A percentile compares a stretch with the other conserved stretches of the same genome.
phyloP scores from a whole-genome alignment of 1,284 basidiomycete species.

The Sanghuangporus sanghuang region DNA sequence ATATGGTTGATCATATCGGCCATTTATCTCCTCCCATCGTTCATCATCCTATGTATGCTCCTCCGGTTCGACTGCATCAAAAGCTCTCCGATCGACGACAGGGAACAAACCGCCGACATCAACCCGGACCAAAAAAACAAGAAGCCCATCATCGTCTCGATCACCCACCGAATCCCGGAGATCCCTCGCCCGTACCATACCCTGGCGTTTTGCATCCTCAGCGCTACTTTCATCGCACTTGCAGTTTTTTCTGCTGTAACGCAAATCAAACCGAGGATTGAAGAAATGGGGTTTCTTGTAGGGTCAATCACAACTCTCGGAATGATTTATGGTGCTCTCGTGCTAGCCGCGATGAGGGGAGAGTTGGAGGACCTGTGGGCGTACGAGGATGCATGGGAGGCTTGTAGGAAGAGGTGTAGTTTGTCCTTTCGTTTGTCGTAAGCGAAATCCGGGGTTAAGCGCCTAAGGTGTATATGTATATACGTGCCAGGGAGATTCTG shows the following conservation, averaged over 20 bases:
- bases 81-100: background rate
- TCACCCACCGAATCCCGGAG: background rate
- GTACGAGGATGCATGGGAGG: constrained; percentile 88
- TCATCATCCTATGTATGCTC: background rate
- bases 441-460: background rate
- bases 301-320: background rate
- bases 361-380: constrained; percentile 89
- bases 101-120: too few species aligned
- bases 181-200: background rate
- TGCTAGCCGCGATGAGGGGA: background rate
- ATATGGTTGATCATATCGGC: background rate
- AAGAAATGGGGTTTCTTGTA: background rate
- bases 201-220: background rate
- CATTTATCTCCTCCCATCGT: background rate
- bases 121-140: background rate
- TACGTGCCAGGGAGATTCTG: too few species aligned
- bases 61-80: background rate
- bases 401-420: constrained; percentile 26
- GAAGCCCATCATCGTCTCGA: background rate
- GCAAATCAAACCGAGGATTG: background rate
- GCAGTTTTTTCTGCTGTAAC: background rate
- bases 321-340: background rate
- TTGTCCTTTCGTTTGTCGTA: background rate
- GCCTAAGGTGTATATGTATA: too few species aligned
- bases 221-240: background rate